Conservation (phyloP, 108 stramenopile genomes). For the Cyclotella cryptica region DNA sequence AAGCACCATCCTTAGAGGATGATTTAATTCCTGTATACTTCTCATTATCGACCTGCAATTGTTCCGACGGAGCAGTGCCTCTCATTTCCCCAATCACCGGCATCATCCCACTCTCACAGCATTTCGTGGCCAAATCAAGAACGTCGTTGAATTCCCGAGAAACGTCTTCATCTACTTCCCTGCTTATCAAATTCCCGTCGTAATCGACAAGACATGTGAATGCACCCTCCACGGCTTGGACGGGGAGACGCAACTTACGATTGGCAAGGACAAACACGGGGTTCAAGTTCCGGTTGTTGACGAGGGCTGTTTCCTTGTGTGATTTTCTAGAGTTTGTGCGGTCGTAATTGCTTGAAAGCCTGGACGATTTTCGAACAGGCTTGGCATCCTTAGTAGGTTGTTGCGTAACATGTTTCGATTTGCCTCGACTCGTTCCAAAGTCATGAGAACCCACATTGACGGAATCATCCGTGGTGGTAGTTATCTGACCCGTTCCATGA, state of each 20-base stretch:
- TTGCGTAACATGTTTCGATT: not conserved
- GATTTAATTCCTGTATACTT: not conserved
- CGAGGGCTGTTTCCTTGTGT: not conserved
- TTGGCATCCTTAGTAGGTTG: not conserved
- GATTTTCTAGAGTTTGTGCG: not conserved
- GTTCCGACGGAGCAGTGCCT: not conserved
- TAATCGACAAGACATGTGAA: constrained; percentile 59
- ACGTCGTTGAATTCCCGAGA: constrained; percentile 73
- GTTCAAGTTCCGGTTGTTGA: constrained; percentile 46
- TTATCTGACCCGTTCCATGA: constrained; percentile 83
- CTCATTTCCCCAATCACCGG: not conserved
- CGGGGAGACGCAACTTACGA: constrained; percentile 56
- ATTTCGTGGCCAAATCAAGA: constrained; percentile 64
- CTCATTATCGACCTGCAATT: too few relatives aligned
- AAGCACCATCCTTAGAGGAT: not conserved
- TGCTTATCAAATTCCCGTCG: constrained; percentile 71
- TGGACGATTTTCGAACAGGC: constrained; percentile 5
- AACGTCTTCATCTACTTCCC: constrained; percentile 67
- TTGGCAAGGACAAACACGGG: constrained; percentile 63
- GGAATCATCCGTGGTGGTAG: not conserved
- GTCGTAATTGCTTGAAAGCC: constrained; percentile 3
- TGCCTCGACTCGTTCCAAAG: constrained; percentile 37
- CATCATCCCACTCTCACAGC: constrained; percentile 40
- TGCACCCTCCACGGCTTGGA: constrained; percentile 43
- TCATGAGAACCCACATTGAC: constrained; percentile 40